phyloP scores from a whole-genome alignment of 345 rosid species.

The Citrus sp. region DNA sequence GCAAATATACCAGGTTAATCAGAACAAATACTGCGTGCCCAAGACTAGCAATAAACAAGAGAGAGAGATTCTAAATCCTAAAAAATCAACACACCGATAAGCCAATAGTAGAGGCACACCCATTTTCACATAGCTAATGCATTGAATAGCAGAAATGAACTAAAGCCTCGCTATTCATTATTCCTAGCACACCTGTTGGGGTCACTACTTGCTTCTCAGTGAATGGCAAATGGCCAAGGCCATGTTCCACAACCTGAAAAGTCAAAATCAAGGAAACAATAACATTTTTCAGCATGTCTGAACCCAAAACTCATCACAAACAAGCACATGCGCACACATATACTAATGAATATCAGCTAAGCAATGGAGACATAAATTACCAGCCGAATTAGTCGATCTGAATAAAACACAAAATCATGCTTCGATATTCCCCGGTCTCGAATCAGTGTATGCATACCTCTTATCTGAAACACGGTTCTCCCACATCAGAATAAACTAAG shows the following conservation, averaged over 20 bases:
- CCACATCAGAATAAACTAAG: conserved; percentile 18
- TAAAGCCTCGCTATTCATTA: conserved; percentile 9
- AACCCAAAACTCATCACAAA: not conserved
- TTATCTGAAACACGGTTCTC: conserved; percentile 55
- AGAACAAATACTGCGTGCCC: not conserved
- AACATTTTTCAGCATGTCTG: conserved; percentile 7
- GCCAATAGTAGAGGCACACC: not conserved
- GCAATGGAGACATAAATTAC: conserved; percentile 34
- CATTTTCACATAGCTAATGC: not conserved
- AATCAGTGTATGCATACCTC: conserved; percentile 99
- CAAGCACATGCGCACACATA: not conserved
- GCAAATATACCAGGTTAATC: not conserved
- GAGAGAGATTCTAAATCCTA: not conserved
- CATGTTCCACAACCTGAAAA: conserved; percentile 94
- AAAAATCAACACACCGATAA: not conserved
- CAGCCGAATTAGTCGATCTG: conserved; percentile 95
- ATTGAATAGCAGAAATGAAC: not conserved
- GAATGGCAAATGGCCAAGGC: conserved; percentile 94
- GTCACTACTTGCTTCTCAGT: conserved; percentile 94
- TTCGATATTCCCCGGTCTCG: conserved; percentile 92
- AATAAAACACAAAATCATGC: conserved; percentile 97
- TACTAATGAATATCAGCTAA: conserved; percentile 10
- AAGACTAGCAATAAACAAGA: not conserved
- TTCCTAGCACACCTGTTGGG: conserved; percentile 70
- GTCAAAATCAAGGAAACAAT: conserved; percentile 17